Evolutionary conservation across 352 stramenopile species (phyloP), one percentile per base, ranked within the genome.

Genomic region (Elongisporangium senticosum): DNA sequence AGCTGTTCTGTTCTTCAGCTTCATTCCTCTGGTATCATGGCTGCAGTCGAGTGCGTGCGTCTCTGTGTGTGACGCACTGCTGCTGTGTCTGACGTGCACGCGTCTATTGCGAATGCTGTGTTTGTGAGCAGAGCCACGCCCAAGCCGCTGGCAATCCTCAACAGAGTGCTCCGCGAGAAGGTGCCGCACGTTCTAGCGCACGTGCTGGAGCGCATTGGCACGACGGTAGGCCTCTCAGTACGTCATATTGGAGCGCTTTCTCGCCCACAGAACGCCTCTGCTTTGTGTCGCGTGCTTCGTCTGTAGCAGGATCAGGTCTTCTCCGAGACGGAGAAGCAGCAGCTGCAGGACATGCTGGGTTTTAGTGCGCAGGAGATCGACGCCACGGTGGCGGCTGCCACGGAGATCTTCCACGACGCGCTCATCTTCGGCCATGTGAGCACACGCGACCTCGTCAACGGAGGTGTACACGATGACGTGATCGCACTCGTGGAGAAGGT

Each of bases 201-300:
- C 55, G 72, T 90, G 52, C 61, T 90, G 40, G 75, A 83, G 49
- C 80, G 79, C 54, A 76, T 83, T 56, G 62, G 66, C 20, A 24
- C 53, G 8, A 63, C 70, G 58, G 79, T 86, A 63, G 22, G 61
- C 40, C 56, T 23, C 2, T n/a, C 48, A 7, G 4, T 7, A 6
- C 2, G 26, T 17, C 40, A 33, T 28, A 19, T 4, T 43, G 10
- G 4, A 20, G n/a, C 11, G 20, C 10, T 33, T 19, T 22, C 15
- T 7, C 14, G 33, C 39, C 8, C 13, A 22, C 51, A 51, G 1
- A 37, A 23, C 5, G 28, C 4, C 23, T 26, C 49, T 28, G 13
- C 28, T 51, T 49, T 26, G 11, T 8, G n/a, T 40, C 2, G 3
- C 62, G 8, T 62, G 13, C 17, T 17, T 37, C n/a, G 56, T 17